Evolutionary conservation across 306 rosid genomes (phyloP).

Genomic region (Inga laurina): DNA sequence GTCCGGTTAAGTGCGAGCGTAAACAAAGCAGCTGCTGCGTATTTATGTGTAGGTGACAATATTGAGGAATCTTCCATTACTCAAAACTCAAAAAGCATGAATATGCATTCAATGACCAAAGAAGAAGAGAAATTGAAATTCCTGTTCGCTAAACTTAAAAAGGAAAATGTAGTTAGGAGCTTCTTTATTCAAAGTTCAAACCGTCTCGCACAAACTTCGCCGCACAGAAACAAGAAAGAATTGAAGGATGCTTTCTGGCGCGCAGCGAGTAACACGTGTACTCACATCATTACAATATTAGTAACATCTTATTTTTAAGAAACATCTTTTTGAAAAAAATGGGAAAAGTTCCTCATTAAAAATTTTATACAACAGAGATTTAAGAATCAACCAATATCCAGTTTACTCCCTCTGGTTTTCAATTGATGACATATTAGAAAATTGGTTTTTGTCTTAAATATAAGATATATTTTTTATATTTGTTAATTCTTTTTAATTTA

Average conservation of each 20-base stretch:
- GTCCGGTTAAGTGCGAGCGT: conserved; percentile 57
- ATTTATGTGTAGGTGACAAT: conserved; percentile 42
- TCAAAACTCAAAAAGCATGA: background rate
- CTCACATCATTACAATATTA: background rate
- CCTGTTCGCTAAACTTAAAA: background rate
- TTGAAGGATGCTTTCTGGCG: conserved; percentile 32
- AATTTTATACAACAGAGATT: too few species aligned
- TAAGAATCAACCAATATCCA: too few species aligned
- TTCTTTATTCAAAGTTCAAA: conserved; percentile 39
- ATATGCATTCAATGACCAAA: background rate
- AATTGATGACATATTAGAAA: too few species aligned
- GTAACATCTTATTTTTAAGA: too few species aligned
- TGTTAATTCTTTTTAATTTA: too few species aligned
- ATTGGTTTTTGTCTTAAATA: too few species aligned
- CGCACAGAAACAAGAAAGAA: conserved; percentile 23
- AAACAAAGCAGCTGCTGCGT: conserved; percentile 56
- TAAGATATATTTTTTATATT: too few species aligned
- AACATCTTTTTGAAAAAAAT: too few species aligned
- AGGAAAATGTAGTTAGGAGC: background rate
- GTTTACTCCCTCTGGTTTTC: too few species aligned
- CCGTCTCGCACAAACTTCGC: conserved; percentile 19
- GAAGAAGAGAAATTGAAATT: background rate
- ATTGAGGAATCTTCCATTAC: conserved; percentile 41
- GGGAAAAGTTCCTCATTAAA: too few species aligned
- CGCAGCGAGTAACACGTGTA: conserved; percentile 36